A percentile compares a stretch with the other conserved stretches of the same genome.
These are phyloP conservation scores for Arxiozyma slooffiae DNA, from an alignment of 1,139 yeast species.

Conservation along the genomic window DNA sequence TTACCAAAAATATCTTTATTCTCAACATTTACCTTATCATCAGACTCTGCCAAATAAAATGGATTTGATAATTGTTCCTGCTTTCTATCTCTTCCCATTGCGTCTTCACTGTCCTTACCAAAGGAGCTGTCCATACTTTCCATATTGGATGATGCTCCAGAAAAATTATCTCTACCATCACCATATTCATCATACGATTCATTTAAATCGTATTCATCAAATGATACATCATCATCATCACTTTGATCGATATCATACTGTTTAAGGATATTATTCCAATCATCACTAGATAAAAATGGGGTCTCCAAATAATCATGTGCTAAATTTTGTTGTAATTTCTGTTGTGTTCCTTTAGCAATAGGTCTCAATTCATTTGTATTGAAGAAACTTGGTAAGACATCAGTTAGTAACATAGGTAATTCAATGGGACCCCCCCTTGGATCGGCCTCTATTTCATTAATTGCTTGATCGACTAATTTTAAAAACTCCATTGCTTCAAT, in stretches of 20 bases:
- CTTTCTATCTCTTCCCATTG: constrained; percentile 5
- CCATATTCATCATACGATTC: not conserved
- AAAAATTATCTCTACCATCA: not conserved
- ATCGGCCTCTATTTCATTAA: constrained; percentile 7
- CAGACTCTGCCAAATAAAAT: constrained; percentile 13
- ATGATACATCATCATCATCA: constrained; percentile 3
- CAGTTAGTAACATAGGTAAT: constrained; percentile 56
- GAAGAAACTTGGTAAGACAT: constrained; percentile 69
- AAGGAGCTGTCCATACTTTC: constrained; percentile 3
- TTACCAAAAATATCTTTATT: not conserved
- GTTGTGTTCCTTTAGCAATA: constrained; percentile 61
- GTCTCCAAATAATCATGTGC: constrained; percentile 34
- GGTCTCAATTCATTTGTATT: constrained; percentile 65
- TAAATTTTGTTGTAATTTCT: constrained; percentile 47
- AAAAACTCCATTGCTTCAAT: constrained; percentile 74
- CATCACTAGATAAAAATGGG: constrained; percentile 26
- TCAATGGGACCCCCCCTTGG: constrained; percentile 25
- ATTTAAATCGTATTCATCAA: too few species aligned
- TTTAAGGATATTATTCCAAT: constrained; percentile 19
- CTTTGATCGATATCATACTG: constrained; percentile 4
- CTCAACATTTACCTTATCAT: constrained; percentile 11
- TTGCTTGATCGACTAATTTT: constrained; percentile 43
- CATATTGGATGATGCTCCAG: not conserved
- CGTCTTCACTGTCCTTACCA: constrained; percentile 5
- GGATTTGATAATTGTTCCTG: constrained; percentile 19